Base-by-base conservation (phyloP, 2,329 filamentous ascomycete genomes). In the Stemphylium beticola region DNA sequence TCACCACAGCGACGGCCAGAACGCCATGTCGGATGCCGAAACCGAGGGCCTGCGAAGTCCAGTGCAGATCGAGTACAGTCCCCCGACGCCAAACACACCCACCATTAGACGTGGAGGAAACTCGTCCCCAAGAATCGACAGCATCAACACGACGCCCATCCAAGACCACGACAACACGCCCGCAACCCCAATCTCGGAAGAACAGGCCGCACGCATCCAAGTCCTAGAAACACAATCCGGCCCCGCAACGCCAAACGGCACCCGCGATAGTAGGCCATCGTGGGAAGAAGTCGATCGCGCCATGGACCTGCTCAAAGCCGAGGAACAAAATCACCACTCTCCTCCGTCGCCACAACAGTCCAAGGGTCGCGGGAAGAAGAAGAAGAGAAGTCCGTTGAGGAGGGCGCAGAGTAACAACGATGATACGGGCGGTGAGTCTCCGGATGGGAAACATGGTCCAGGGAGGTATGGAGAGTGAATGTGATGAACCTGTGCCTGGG, bases 191-290 rank as follows among this genome's bases (percentile, higher is more conserved):
- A 55, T 49, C 4, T 41, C 57, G 2, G 58, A 68, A 31, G 67
- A 74, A n/a, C 62, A 71, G 54, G 65, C 67, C 20, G 58, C 64
- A 36, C 62, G 70, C 22, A 55, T 72, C 4, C 59, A 67, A 37
- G 71, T 74, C 0, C 58, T 75, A 7, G 74, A 72, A 44, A 78
- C 76, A 8, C 77, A 78, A 57, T 79, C 77, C 26, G 75, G 77
- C 0, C 77, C 78, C 22, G 74, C 76, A 2, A 79, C 78, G 10
- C 78, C 78, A 0, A 74, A 73, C 20, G 78, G 78, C 0, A 75
- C 72, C 12, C 65, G 77, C 24, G 76, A 78, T 53, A 68, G 61
- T 34, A 55, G 69, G 6, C 71, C 73, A 0, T 72, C 67, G 15
- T 76, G 73, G 73, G 72, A 74, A 34, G 73, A 74, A 49, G 71